These are phyloP conservation scores for Scytalidium lignicola DNA, from an alignment of 2,329 filamentous ascomycete genomes.

Conservation along the genomic window DNA sequence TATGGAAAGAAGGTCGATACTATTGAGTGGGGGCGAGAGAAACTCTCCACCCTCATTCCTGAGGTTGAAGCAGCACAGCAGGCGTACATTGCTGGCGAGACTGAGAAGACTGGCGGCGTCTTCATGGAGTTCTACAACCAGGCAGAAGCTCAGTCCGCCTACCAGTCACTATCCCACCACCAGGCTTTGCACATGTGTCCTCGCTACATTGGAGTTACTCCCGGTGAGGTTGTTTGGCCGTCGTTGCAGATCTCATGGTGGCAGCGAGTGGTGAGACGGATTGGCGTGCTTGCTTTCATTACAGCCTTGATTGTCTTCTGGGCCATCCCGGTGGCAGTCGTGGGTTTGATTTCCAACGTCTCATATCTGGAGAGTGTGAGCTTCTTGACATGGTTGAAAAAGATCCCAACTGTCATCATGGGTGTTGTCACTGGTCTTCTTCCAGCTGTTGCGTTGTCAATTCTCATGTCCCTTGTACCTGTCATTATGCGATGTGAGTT, in stretches of 20 bases:
- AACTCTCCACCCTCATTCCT: slow-evolving; percentile 70
- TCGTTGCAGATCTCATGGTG: slow-evolving; percentile 82
- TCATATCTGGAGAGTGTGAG: slow-evolving; percentile 58
- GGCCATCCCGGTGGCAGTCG: slow-evolving; percentile 67
- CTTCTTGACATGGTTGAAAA: slow-evolving; percentile 69
- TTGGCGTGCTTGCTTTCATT: slow-evolving; percentile 67
- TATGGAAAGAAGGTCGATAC: slow-evolving; percentile 90
- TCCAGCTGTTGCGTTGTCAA: slow-evolving; percentile 70
- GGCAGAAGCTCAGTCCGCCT: slow-evolving; percentile 78
- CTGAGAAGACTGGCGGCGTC: slow-evolving; percentile 56
- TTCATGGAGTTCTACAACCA: slow-evolving; percentile 89
- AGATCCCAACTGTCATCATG: slow-evolving; percentile 65
- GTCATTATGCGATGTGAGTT: slow-evolving; percentile 69
- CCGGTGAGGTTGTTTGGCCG: slow-evolving; percentile 81
- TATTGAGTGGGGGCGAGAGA: slow-evolving; percentile 79
- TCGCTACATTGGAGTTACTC: slow-evolving; percentile 76
- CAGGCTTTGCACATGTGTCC: slow-evolving; percentile 78
- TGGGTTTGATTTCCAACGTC: slow-evolving; percentile 84
- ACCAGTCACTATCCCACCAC: slow-evolving; percentile 82
- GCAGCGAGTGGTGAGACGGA: slow-evolving; percentile 71
- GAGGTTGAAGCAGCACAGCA: slow-evolving; percentile 65
- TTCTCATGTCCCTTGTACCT: slow-evolving; percentile 83
- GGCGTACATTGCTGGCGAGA: slow-evolving; percentile 60
- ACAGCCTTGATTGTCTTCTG: slow-evolving; percentile 82
- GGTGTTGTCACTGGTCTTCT: slow-evolving; percentile 83